These are phyloP conservation scores for Aspergillus bertholletiae DNA, from an alignment of 495 filamentous ascomycete genomes.

Conservation along the genomic window DNA sequence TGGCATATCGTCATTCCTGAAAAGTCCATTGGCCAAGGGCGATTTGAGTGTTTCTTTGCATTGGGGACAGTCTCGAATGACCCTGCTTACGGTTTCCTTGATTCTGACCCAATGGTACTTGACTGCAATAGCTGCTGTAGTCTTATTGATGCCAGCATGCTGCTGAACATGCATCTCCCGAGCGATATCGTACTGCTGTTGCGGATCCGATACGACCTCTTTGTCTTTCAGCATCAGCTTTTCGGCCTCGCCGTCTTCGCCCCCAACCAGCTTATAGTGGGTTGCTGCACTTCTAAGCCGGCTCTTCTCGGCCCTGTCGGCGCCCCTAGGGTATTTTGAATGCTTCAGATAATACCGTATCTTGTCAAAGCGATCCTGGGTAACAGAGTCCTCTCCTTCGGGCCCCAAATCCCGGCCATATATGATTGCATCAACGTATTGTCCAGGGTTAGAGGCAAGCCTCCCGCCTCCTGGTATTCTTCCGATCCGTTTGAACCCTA, in stretches of 20 bases:
- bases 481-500: constrained; percentile 98
- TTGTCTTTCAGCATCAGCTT: constrained; percentile 96
- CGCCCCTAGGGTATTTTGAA: constrained; percentile 87
- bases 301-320: constrained; percentile 93
- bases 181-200: constrained; percentile 89
- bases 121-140: constrained; percentile 88
- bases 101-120: constrained; percentile 98
- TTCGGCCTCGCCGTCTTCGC: constrained; percentile 54
- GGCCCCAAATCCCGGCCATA: constrained; percentile 83
- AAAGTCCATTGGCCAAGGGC: constrained; percentile 32
- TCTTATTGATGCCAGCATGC: constrained; percentile 98
- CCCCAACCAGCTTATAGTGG: constrained; percentile 76
- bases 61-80: constrained; percentile 86
- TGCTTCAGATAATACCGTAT: constrained; percentile 96
- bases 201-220: constrained; percentile 89
- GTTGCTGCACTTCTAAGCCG: constrained; percentile 89
- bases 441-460: constrained; percentile 73
- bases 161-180: constrained; percentile 65
- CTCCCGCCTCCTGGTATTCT: constrained; percentile 84
- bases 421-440: constrained; percentile 91
- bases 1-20: constrained; percentile 22
- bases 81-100: constrained; percentile 92
- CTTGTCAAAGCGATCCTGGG: constrained; percentile 97
- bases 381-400: constrained; percentile 81
- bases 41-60: constrained; percentile 79